Conservation (phyloP, 768 basidiomycete species). For the Mycena crocata region DNA sequence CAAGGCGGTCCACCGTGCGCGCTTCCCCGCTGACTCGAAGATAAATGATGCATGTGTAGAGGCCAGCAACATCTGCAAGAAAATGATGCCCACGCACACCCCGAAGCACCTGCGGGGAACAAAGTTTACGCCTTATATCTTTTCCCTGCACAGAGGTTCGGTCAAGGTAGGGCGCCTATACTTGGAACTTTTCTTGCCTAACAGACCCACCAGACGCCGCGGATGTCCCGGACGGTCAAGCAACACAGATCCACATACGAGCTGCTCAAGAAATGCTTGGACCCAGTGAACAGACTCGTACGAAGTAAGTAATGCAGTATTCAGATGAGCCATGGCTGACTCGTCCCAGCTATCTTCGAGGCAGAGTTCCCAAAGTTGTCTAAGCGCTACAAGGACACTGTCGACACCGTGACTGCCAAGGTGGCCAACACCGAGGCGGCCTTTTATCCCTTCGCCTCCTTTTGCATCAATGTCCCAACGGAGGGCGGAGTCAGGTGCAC, state of each 20-base stretch:
- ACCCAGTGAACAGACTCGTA: background rate
- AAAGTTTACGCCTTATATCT: background rate
- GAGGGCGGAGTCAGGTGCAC: background rate
- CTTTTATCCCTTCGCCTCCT: background rate
- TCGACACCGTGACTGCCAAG: background rate
- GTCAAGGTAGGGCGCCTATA: background rate
- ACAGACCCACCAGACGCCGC: background rate
- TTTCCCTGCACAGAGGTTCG: background rate
- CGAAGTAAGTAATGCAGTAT: background rate
- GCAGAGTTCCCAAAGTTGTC: background rate
- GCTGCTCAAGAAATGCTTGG: background rate
- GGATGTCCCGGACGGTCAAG: background rate
- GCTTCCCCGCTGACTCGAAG: background rate
- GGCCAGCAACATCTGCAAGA: background rate
- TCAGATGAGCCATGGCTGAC: background rate
- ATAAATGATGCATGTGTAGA: slow-evolving; percentile 1
- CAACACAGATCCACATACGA: no score
- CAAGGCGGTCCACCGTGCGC: background rate
- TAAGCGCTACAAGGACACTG: background rate
- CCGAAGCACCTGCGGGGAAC: background rate
- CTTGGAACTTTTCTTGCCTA: background rate
- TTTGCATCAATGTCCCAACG: background rate
- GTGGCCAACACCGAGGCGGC: background rate
- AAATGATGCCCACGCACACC: background rate
- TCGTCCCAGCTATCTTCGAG: slow-evolving; percentile 1